phyloP scores from a whole-genome alignment of 495 filamentous ascomycete species.

The Penicillium bovifimosum region DNA sequence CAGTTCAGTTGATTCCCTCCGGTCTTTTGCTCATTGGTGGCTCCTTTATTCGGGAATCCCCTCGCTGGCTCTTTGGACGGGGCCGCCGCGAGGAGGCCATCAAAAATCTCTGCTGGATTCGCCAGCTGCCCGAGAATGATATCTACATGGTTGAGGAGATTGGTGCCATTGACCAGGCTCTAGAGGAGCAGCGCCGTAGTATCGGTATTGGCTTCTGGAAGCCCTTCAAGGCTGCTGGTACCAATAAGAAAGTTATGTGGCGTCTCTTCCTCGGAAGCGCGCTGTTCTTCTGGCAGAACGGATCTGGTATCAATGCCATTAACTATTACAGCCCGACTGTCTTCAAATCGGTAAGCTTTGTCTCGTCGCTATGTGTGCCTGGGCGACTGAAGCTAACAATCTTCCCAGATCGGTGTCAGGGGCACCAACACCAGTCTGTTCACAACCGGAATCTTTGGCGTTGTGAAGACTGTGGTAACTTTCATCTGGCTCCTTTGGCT shows the following conservation, averaged over 20 bases:
- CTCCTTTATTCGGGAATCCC: slow-evolving; percentile 49
- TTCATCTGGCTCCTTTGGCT: slow-evolving; percentile 61
- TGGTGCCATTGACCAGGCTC: slow-evolving; percentile 53
- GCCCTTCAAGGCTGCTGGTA: slow-evolving; percentile 55
- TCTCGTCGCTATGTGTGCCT: neutral
- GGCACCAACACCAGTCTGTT: slow-evolving; percentile 45
- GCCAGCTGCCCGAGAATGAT: slow-evolving; percentile 53
- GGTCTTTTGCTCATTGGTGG: slow-evolving; percentile 44
- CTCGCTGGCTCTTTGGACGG: slow-evolving; percentile 53
- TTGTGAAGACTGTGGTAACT: slow-evolving; percentile 54
- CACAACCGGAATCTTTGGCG: slow-evolving; percentile 51
- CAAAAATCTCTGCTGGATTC: slow-evolving; percentile 58
- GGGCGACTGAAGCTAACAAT: neutral
- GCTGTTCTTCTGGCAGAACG: slow-evolving; percentile 66
- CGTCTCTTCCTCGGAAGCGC: slow-evolving; percentile 63
- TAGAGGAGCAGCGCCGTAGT: slow-evolving; percentile 54
- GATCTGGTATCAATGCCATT: slow-evolving; percentile 63
- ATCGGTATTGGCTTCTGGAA: slow-evolving; percentile 65
- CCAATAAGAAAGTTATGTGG: slow-evolving; percentile 52
- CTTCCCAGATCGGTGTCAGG: slow-evolving; percentile 45
- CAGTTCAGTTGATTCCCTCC: slow-evolving; percentile 51
- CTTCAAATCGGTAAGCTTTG: slow-evolving; percentile 34
- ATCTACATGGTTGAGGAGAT: slow-evolving; percentile 67
- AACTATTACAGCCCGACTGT: slow-evolving; percentile 62
- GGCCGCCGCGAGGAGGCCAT: slow-evolving; percentile 51